A percentile compares a stretch with the other conserved stretches of the same genome.
Conservation (phyloP, 2,329 filamentous ascomycete species). For the Arthroderma uncinatum region DNA sequence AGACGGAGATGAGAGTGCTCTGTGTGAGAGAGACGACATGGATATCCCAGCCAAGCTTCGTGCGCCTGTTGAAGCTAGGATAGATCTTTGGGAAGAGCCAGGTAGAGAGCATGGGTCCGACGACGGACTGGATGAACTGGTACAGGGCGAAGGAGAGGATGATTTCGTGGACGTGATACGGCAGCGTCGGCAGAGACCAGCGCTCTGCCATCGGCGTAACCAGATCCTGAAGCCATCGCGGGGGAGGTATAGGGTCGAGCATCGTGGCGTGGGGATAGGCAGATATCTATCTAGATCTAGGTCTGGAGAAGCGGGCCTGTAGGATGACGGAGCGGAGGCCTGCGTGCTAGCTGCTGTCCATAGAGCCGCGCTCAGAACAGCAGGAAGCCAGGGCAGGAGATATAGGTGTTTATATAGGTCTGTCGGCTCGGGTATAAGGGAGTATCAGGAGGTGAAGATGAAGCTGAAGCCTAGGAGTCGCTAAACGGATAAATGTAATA, state of each 20-base stretch:
- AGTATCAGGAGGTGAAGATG: background rate
- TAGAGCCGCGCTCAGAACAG: background rate
- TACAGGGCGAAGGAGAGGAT: constrained; percentile 46
- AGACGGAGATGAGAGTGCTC: constrained; percentile 43
- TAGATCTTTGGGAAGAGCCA: constrained; percentile 46
- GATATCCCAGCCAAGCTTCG: constrained; percentile 55
- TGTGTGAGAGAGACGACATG: constrained; percentile 54
- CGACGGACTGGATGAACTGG: constrained; percentile 42
- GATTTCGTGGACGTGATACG: constrained; percentile 53
- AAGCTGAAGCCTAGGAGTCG: background rate
- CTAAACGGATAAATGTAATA: background rate
- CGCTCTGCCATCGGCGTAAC: constrained; percentile 41
- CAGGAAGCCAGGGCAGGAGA: background rate
- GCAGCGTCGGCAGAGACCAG: constrained; percentile 45
- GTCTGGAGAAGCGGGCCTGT: background rate
- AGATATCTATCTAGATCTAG: background rate
- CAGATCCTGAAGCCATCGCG: constrained; percentile 40
- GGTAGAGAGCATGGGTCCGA: constrained; percentile 46
- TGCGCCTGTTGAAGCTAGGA: constrained; percentile 42
- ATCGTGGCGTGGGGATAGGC: constrained; percentile 20
- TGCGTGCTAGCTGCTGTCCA: background rate
- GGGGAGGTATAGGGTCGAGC: constrained; percentile 39
- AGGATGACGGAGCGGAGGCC: background rate
- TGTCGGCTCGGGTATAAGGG: background rate
- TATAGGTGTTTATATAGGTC: background rate